Base-by-base conservation (phyloP, 2,329 filamentous ascomycete genomes). In the Fusarium sp. region DNA sequence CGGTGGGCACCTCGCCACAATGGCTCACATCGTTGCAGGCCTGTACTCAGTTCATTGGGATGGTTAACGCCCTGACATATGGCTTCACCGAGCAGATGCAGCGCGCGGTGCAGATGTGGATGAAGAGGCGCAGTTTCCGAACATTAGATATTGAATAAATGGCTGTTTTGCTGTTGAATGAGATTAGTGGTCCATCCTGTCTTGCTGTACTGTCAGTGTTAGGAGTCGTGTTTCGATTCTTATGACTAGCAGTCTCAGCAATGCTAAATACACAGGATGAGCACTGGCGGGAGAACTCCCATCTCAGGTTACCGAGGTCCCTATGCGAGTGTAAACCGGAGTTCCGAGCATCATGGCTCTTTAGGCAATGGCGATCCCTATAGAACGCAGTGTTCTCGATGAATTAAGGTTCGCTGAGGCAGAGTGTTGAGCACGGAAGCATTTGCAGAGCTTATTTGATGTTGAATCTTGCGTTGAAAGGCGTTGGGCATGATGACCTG, bases 61-160 rank as follows among this genome's bases (percentile, higher is more conserved):
- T 64, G 27, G 47, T 42, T 4, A 57, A 64, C 22, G 62, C 62
- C 20, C 36, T 64, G 9, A 64, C 62, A 6, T 64, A 64, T 33
- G 62, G 62, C n/a, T 58, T 40, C n/a, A 64, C 20, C 10, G 60
- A 63, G 20, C 45, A 63, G 22, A 54, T 63, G 25, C 38, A 35
- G 22, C 59, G 59, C 16, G 59, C 42, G 20, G 16, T 47, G 25
- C 42, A 47, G 22, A 25, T 47, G 13, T 47, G 42, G 42, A 47
- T 47, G 42, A 47, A 25, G 22, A 47, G 42, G 22, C 42, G 42
- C 14, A 47, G 42, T 47, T 47, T 47, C 16, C 42, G 42, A 47
- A 27, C 42, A 25, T 4, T 47, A 47, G 42, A 47, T 16, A 10
- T 47, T 3, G 42, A 47, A 47, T 47, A 47, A 45, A 14, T 45